A percentile compares a stretch with the other conserved stretches of the same genome.
These are phyloP conservation scores for Coriolopsis trogii DNA, from an alignment of 1,284 basidiomycete species.

Conservation along the genomic window DNA sequence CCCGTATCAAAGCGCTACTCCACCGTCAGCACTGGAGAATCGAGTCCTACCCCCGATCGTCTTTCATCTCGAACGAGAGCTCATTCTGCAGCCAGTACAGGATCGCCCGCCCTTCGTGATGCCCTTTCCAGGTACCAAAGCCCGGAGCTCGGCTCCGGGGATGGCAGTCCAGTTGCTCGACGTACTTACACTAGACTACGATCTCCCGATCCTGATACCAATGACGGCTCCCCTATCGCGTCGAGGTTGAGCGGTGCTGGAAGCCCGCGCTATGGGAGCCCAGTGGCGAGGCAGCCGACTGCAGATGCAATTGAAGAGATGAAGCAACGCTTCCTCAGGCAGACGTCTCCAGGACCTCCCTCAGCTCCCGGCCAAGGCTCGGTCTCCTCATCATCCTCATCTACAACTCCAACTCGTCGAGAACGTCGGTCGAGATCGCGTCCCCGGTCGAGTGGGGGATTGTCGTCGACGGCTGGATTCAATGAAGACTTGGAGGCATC, in stretches of 20 bases:
- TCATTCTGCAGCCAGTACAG: conserved; percentile 22
- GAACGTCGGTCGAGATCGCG: conserved; percentile 27
- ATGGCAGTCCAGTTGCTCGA: conserved; percentile 27
- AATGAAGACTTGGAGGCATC: not conserved
- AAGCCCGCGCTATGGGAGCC: conserved; percentile 28
- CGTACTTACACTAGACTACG: conserved; percentile 38
- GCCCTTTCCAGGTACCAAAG: conserved; percentile 21
- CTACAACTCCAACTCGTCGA: conserved; percentile 28
- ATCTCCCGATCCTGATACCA: conserved; percentile 27
- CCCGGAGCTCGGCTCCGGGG: conserved; percentile 21
- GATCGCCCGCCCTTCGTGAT: conserved; percentile 16
- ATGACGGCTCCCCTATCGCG: conserved; percentile 18
- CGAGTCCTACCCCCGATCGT: conserved; percentile 26
- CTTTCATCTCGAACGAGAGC: conserved; percentile 23
- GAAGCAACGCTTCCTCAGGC: conserved; percentile 59
- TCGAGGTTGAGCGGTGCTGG: conserved; percentile 15
- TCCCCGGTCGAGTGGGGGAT: conserved; percentile 23
- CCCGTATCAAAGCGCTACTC: conserved; percentile 21
- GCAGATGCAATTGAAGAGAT: conserved; percentile 63
- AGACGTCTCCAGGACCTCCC: conserved; percentile 30
- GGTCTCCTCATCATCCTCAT: conserved; percentile 21
- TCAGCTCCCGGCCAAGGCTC: conserved; percentile 18
- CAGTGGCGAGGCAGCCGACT: conserved; percentile 39
- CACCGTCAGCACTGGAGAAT: conserved; percentile 14
- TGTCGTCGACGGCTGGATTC: conserved; percentile 2